Percentiles rank a stretch among this genome's conserved stretches.
phyloP scores from a whole-genome alignment of 352 stramenopile species.

The Phytophthora rubi region DNA sequence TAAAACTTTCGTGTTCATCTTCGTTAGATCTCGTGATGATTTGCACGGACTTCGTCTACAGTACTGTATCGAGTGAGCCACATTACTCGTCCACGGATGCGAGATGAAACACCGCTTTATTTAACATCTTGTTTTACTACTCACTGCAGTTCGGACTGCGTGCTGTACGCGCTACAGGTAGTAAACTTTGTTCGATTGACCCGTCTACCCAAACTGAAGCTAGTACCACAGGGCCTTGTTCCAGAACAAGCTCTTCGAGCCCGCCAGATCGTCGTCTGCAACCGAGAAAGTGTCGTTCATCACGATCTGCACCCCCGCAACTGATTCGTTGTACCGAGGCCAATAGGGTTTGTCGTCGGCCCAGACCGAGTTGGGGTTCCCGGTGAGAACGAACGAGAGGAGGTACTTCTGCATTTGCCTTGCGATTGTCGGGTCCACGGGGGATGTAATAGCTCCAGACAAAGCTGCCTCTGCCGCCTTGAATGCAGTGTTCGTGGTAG shows the following conservation, averaged over 20 bases:
- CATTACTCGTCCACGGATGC: too few species aligned
- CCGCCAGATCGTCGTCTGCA: constrained; percentile 23
- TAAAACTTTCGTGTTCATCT: too few species aligned
- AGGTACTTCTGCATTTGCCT: constrained; percentile 38
- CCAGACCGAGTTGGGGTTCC: constrained; percentile 32
- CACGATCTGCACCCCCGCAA: constrained; percentile 18
- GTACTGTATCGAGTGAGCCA: too few species aligned
- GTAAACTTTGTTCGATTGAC: background rate
- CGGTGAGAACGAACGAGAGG: constrained; percentile 34
- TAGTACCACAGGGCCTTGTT: constrained; percentile 44
- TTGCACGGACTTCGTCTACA: too few species aligned
- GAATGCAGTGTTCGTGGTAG: background rate
- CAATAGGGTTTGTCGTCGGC: constrained; percentile 33
- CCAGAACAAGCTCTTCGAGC: constrained; percentile 22
- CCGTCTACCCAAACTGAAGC: background rate
- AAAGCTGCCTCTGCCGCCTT: background rate
- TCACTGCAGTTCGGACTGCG: too few species aligned
- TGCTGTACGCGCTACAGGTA: too few species aligned
- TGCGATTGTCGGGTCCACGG: constrained; percentile 32
- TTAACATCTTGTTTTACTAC: too few species aligned
- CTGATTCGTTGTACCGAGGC: constrained; percentile 27
- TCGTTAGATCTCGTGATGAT: too few species aligned
- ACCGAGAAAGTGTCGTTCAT: constrained; percentile 34
- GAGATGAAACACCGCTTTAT: too few species aligned
- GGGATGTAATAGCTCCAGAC: constrained; percentile 1